These are phyloP conservation scores for Cyclotella cryptica DNA, from an alignment of 108 stramenopile genomes.

Conservation along the genomic window DNA sequence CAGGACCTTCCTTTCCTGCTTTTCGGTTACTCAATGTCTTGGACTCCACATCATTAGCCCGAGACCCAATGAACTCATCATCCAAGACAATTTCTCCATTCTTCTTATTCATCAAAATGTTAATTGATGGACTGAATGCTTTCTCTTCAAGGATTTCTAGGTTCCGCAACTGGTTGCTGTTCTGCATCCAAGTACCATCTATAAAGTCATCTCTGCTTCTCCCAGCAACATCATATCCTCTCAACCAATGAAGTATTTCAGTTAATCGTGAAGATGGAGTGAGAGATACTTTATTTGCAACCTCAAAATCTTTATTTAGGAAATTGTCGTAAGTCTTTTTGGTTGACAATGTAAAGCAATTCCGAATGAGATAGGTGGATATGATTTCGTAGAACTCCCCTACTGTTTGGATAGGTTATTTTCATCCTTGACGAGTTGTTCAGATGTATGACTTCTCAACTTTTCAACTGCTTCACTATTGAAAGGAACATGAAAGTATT, in stretches of 20 bases:
- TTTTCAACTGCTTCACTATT: not conserved
- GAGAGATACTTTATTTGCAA: not conserved
- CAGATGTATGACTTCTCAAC: not conserved
- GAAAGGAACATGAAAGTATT: not conserved
- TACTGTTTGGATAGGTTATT: not conserved
- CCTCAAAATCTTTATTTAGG: not conserved
- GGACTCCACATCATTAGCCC: not conserved
- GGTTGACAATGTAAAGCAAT: not conserved
- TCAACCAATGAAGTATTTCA: not conserved
- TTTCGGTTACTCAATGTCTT: not conserved
- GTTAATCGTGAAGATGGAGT: not conserved
- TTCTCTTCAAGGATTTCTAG: not conserved
- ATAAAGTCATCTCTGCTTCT: not conserved
- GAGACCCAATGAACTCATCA: not conserved
- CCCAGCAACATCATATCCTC: not conserved
- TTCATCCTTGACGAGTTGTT: not conserved
- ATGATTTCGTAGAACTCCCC: not conserved
- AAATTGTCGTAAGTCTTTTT: not conserved
- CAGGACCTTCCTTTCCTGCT: not conserved
- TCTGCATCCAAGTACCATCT: not conserved
- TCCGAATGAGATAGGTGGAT: not conserved
- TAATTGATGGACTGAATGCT: not conserved
- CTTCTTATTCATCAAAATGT: not conserved
- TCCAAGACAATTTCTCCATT: not conserved
- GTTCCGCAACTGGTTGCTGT: not conserved